A percentile compares a stretch with the other conserved stretches of the same genome.
Evolutionary conservation across 139 green algal genomes (phyloP).

Genomic region (Micractinium sp.): DNA sequence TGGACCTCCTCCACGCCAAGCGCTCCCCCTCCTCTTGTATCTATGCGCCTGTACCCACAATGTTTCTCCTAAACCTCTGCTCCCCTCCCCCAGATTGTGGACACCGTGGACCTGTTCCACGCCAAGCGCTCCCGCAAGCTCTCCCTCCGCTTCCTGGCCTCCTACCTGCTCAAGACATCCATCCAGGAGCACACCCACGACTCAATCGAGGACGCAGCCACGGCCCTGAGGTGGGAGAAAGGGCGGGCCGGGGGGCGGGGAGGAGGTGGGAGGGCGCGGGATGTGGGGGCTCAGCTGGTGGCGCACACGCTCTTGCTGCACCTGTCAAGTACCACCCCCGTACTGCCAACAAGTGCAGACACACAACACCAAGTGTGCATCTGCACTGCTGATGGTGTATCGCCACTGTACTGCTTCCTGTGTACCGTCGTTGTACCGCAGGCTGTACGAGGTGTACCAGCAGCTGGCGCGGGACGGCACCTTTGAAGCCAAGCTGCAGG

Average conservation of each 20-base stretch:
- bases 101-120: conserved; percentile 95
- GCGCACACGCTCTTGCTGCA: too few relatives aligned
- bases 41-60: neutral
- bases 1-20: conserved; percentile 89
- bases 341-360: too few relatives aligned
- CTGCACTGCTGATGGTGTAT: too few relatives aligned
- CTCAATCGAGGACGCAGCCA: conserved; percentile 93
- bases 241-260: conserved; percentile 67
- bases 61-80: too few relatives aligned
- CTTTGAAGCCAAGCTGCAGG: conserved; percentile 76
- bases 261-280: neutral
- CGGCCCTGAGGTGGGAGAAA: conserved; percentile 68
- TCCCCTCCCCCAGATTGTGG: conserved; percentile 75
- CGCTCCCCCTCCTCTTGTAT: conserved; percentile 16
- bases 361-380: too few relatives aligned
- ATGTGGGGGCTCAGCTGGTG: neutral
- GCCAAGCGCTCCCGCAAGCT: conserved; percentile 87
- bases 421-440: neutral
- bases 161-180: conserved; percentile 81
- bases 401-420: neutral
- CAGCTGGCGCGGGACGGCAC: conserved; percentile 63
- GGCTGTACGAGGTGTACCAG: conserved; percentile 69
- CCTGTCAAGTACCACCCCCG: too few relatives aligned
- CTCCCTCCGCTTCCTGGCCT: conserved; percentile 90
- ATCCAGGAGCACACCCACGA: conserved; percentile 89